phyloP scores from a whole-genome alignment of 2,329 filamentous ascomycete species.

The Venturia carpophila region DNA sequence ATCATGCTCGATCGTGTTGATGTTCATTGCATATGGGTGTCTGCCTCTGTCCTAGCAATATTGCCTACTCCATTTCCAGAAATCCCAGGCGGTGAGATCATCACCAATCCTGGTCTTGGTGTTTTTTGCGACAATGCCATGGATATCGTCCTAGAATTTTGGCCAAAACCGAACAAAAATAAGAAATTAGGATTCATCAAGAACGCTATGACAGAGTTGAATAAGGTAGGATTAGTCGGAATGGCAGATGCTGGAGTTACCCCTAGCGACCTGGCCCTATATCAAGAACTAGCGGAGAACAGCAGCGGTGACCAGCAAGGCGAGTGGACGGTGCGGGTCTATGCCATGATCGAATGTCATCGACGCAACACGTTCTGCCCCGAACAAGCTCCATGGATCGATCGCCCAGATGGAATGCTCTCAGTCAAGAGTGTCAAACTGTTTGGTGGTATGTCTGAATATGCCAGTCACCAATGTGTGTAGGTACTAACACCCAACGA shows the following conservation, averaged over 20 bases:
- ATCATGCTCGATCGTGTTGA: constrained; percentile 65
- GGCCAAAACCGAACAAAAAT: constrained; percentile 49
- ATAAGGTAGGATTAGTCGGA: constrained; percentile 58
- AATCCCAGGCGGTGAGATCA: constrained; percentile 56
- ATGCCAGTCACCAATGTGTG: background rate
- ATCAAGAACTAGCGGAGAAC: constrained; percentile 42
- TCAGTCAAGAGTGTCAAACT: constrained; percentile 58
- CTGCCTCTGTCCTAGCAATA: constrained; percentile 53
- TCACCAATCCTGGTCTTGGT: constrained; percentile 53
- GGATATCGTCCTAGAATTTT: constrained; percentile 50
- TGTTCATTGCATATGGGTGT: constrained; percentile 64
- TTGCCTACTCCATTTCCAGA: constrained; percentile 44
- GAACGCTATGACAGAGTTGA: constrained; percentile 55
- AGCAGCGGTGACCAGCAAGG: constrained; percentile 23
- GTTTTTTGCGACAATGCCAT: constrained; percentile 70
- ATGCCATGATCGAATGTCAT: constrained; percentile 61
- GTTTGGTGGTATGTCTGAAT: constrained; percentile 49
- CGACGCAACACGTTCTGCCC: constrained; percentile 58
- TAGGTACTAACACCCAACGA: constrained; percentile 20
- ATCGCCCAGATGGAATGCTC: constrained; percentile 43
- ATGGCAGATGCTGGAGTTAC: constrained; percentile 61
- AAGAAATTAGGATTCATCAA: constrained; percentile 49
- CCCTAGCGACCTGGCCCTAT: constrained; percentile 48
- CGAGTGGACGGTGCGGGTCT: constrained; percentile 55
- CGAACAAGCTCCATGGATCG: constrained; percentile 40